Evolutionary conservation across 208 protist species (phyloP).

Genomic region (Wallacemonas sp.): DNA sequence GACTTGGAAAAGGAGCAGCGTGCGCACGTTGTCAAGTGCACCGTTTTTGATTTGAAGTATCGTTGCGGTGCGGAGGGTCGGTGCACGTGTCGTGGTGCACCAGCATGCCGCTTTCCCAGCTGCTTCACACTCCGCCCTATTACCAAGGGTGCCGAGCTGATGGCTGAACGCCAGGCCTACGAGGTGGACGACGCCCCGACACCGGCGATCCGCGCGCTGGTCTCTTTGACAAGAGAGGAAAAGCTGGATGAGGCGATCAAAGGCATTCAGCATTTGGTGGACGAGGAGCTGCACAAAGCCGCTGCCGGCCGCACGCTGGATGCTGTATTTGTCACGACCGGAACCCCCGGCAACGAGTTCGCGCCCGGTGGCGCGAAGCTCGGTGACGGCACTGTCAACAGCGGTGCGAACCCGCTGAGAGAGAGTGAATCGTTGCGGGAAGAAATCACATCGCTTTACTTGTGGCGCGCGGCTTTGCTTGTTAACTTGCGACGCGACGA

Average conservation of each 20-base stretch:
- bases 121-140: slow-evolving; percentile 77
- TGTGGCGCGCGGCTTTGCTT: slow-evolving; percentile 78
- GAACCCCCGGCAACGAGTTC: slow-evolving; percentile 21
- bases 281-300: slow-evolving; percentile 25
- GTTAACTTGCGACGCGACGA: slow-evolving; percentile 74
- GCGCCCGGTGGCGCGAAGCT: slow-evolving; percentile 29
- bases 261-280: slow-evolving; percentile 46
- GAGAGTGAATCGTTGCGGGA: slow-evolving; percentile 47
- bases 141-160: slow-evolving; percentile 70
- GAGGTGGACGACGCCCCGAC: slow-evolving; percentile 63
- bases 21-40: slow-evolving; percentile 36
- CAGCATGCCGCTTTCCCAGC: slow-evolving; percentile 62
- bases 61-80: slow-evolving; percentile 75
- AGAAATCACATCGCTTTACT: slow-evolving; percentile 55
- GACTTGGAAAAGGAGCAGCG: slow-evolving; percentile 15
- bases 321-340: slow-evolving; percentile 21
- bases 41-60: slow-evolving; percentile 70
- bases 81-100: slow-evolving; percentile 46
- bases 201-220: slow-evolving; percentile 37
- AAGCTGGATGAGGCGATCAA: slow-evolving; percentile 49
- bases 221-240: slow-evolving; percentile 46
- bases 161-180: slow-evolving; percentile 52
- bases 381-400: slow-evolving; percentile 25
- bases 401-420: slow-evolving; percentile 52
- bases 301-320: slow-evolving; percentile 34